Conservation (phyloP, 129 eudicot species). For the Artemisia tridentata region DNA sequence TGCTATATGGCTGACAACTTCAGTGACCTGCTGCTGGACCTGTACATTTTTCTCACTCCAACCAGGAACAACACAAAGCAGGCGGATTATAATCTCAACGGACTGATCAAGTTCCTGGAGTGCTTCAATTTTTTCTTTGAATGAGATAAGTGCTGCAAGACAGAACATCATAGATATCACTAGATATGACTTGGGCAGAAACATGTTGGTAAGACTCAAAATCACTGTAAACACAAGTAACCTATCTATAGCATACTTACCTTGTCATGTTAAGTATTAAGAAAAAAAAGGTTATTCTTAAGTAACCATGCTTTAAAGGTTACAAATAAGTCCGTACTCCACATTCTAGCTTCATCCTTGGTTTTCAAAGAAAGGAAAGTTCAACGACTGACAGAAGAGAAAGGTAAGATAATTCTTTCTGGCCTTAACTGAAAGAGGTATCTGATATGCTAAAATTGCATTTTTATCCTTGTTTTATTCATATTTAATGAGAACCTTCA, state of each 20-base stretch:
- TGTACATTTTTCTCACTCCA: constrained; percentile 99
- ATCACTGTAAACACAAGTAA: neutral
- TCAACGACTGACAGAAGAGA: too few relatives aligned
- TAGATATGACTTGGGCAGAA: too few relatives aligned
- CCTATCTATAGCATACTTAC: neutral
- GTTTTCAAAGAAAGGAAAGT: too few relatives aligned
- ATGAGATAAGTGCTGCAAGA: constrained; percentile 67
- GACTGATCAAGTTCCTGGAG: constrained; percentile 60
- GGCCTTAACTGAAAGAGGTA: neutral
- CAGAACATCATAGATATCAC: neutral
- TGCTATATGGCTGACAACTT: constrained; percentile 68
- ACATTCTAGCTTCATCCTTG: too few relatives aligned
- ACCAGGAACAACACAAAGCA: constrained; percentile 92
- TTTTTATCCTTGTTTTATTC: neutral
- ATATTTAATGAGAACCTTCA: constrained; percentile 56
- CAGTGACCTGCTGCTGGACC: constrained; percentile 99
- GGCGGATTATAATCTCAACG: constrained; percentile 81
- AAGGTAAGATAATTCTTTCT: too few relatives aligned
- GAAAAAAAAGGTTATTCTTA: neutral
- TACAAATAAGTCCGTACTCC: too few relatives aligned
- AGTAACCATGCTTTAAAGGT: neutral
- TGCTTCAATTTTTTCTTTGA: constrained; percentile 82
- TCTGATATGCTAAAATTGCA: neutral
- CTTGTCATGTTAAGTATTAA: neutral
- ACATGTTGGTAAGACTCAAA: constrained; percentile 9